Base-by-base conservation (phyloP, 371 early-diverging fungal species). In the Enterocytospora artemiae region DNA sequence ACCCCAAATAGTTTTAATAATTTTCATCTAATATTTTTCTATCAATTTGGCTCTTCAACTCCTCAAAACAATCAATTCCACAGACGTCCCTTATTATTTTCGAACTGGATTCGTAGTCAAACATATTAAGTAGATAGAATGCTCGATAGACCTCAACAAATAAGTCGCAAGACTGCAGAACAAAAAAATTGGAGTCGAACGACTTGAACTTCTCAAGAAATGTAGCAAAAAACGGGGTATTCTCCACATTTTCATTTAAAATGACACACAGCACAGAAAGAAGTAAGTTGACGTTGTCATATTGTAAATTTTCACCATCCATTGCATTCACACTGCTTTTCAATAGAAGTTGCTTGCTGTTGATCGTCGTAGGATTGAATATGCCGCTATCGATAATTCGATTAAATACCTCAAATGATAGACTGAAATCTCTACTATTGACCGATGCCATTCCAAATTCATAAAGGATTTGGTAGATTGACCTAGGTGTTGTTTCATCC, bases 121-220 rank as follows among this genome's bases (percentile, higher is more conserved):
- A 50, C 28, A 41, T 56, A 33, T 68, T 69, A 32, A 68, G 9
- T 32, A 62, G 63, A 52, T 68, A 68, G 31, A 68, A 68, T 14
- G 61, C 39, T 37, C 69, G 55, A 31, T 36, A 62, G 4, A 54
- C 44, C 50, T 68, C 69, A 34, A 59, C 31, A 3, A 18, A n/a
- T 14, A 16, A 20, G 51, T 63, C 57, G 12, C 33, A 25, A 27
- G 67, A 66, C 7, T 20, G 59, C 5, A 68, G 56, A 22, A 27
- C 52, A 33, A 68, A 32, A 5, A 28, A 49, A 48, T 68, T 68
- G n/a, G 27, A 20, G 14, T 57, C 55, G 32, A 68, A 68, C 12
- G 37, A 45, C 44, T 43, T 56, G 36, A 68, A 68, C 3, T 39
- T 49, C 2, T 48, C 46, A 18, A 68, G 18, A 46, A 68, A 68